Evolutionary conservation across 352 stramenopile species (phyloP), one percentile per base, ranked within the genome.

Genomic region (Phytophthora sp.): DNA sequence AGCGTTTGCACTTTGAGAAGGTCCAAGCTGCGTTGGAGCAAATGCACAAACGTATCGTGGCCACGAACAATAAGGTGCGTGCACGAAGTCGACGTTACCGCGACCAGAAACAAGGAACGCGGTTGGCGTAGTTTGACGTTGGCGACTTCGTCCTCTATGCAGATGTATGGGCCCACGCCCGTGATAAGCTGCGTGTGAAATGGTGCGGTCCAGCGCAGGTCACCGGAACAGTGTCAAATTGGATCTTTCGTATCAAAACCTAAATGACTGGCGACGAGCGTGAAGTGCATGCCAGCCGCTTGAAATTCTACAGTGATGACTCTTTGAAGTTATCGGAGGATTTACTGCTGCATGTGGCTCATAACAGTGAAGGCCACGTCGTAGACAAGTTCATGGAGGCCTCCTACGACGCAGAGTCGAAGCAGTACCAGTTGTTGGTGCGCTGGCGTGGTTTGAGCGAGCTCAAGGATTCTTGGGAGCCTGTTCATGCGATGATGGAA

Each of bases 71-170:
- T 12, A 34, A 35, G 18, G 23, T 23, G 11, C 23, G 49, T 13
- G 20, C 32, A 35, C 32, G 46, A n/a, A 11, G 35, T 24, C 4
- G 21, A 10, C 9, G 38, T 38, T 7, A 18, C n/a, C 11, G 32
- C 46, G 13, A n/a, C 20, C 24, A 35, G 50, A 55, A 41, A 20
- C 27, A 53, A n/a, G 35, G 61, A 9, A 43, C 37, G 11, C 1
- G 20, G 11, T 59, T 59, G 54, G 61, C 61, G 5, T 53, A 69
- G 32, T 60, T 65, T 48, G 61, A 48, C 7, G 45, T 59, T 17
- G 61, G 53, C 8, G 61, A 60, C 41, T 69, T 50, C 23, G 61
- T 69, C 10, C 30, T 69, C 11, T 69, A 69, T 27, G 52, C 38
- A 5, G 61, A 69, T 38, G 63, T 68, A 8, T 72, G 56, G 56